A percentile compares a stretch with the other conserved stretches of the same genome.
These are phyloP conservation scores for Emmonsiellopsis sp. DNA, from an alignment of 2,329 filamentous ascomycete species.

Conservation along the genomic window DNA sequence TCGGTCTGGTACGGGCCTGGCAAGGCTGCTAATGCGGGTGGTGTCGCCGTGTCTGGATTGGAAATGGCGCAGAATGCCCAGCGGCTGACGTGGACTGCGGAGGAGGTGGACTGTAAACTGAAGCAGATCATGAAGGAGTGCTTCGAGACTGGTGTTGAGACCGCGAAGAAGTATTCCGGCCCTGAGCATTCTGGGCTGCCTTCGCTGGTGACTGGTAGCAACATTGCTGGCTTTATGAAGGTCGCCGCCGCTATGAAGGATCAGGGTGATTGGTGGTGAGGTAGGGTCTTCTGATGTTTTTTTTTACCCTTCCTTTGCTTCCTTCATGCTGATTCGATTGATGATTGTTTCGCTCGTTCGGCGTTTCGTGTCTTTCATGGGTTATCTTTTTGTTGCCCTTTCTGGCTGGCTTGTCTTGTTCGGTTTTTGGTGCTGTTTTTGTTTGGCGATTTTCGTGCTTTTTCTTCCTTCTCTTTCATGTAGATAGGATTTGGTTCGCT, in stretches of 20 bases:
- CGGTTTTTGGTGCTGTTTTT: background rate
- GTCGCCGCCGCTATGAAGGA: conserved; percentile 89
- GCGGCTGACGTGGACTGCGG: conserved; percentile 72
- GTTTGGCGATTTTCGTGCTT: background rate
- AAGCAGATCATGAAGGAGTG: conserved; percentile 91
- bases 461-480: background rate
- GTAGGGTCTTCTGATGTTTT: background rate
- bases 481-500: background rate
- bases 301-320: background rate
- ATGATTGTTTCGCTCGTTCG: background rate
- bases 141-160: conserved; percentile 81
- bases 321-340: background rate
- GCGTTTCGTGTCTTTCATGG: background rate
- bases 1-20: conserved; percentile 90
- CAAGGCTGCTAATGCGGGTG: conserved; percentile 95
- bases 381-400: background rate
- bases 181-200: conserved; percentile 74
- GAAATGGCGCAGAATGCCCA: conserved; percentile 99
- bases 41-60: conserved; percentile 91
- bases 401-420: background rate
- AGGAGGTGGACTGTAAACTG: conserved; percentile 86
- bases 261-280: conserved; percentile 79
- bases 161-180: conserved; percentile 79
- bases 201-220: conserved; percentile 82
- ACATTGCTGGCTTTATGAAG: conserved; percentile 97